These are phyloP conservation scores for Pleurostoma richardsiae DNA, from an alignment of 2,329 filamentous ascomycete genomes.

Conservation along the genomic window DNA sequence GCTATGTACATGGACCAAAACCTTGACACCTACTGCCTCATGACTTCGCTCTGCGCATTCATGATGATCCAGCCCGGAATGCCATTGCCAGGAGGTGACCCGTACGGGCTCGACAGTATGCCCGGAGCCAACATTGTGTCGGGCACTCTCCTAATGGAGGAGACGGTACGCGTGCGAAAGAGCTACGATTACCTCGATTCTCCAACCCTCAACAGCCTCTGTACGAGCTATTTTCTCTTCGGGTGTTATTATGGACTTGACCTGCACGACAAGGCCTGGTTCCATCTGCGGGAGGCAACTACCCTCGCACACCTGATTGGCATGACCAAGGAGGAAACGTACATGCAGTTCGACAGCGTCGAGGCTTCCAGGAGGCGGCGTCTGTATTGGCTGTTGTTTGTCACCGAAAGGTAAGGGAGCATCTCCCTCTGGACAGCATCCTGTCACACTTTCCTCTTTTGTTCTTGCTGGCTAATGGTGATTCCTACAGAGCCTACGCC, in stretches of 20 bases:
- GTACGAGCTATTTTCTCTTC: conserved; percentile 77
- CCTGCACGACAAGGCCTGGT: conserved; percentile 74
- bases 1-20: conserved; percentile 56
- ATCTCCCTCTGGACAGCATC: conserved; percentile 1
- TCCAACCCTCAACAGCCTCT: conserved; percentile 52
- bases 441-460: not conserved
- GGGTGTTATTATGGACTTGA: conserved; percentile 67
- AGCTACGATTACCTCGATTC: conserved; percentile 55
- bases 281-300: conserved; percentile 69
- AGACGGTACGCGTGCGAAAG: conserved; percentile 60
- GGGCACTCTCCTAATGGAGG: conserved; percentile 62
- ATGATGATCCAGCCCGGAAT: conserved; percentile 67
- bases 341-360: conserved; percentile 50
- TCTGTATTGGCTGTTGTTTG: conserved; percentile 69
- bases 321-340: conserved; percentile 60
- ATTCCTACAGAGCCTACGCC: conserved; percentile 56
- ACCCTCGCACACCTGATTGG: conserved; percentile 60
- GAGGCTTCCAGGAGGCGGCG: conserved; percentile 61
- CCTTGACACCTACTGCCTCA: conserved; percentile 58
- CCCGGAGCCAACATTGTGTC: conserved; percentile 58
- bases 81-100: conserved; percentile 51
- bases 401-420: conserved; percentile 57
- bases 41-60: conserved; percentile 61
- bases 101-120: conserved; percentile 49
- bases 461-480: conserved; percentile 10